Conservation (phyloP, 2,329 filamentous ascomycete species). For the Trichoderma afroharzianum region DNA sequence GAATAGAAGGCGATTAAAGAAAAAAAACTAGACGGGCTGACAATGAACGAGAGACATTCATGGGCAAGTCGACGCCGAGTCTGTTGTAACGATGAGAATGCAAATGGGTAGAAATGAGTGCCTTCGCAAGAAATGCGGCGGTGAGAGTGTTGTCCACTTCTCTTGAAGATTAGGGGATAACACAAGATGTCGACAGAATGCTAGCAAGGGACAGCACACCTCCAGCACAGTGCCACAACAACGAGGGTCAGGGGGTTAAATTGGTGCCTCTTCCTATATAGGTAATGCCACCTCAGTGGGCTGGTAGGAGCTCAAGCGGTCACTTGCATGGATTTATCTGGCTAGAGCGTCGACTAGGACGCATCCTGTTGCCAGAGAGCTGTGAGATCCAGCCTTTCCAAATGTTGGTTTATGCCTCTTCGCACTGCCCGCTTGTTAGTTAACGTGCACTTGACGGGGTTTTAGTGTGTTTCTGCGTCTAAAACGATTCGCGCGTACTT, state of each 20-base stretch:
- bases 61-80: constrained; percentile 10
- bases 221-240: constrained; percentile 12
- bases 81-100: not conserved
- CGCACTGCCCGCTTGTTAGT: not conserved
- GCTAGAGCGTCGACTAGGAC: constrained; percentile 1
- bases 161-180: constrained; percentile 14
- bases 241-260: constrained; percentile 3
- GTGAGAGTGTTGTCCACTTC: constrained; percentile 16
- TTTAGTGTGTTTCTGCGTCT: not conserved
- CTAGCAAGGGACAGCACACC: constrained; percentile 16
- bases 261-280: constrained; percentile 13
- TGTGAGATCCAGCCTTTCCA: not conserved
- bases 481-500: not conserved
- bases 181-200: constrained; percentile 12
- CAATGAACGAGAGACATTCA: constrained; percentile 15
- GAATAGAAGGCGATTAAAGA: not conserved
- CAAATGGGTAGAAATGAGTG: constrained; percentile 18
- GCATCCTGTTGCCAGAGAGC: not conserved
- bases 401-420: constrained; percentile 5
- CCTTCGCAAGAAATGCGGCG: constrained; percentile 18
- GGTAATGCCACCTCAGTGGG: constrained; percentile 5
- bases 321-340: not conserved
- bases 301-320: not conserved
- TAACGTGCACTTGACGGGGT: not conserved
- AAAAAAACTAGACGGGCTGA: constrained; percentile 11